phyloP scores from a whole-genome alignment of 1,284 basidiomycete genomes.

The Austroboletus novae-zelandiae region DNA sequence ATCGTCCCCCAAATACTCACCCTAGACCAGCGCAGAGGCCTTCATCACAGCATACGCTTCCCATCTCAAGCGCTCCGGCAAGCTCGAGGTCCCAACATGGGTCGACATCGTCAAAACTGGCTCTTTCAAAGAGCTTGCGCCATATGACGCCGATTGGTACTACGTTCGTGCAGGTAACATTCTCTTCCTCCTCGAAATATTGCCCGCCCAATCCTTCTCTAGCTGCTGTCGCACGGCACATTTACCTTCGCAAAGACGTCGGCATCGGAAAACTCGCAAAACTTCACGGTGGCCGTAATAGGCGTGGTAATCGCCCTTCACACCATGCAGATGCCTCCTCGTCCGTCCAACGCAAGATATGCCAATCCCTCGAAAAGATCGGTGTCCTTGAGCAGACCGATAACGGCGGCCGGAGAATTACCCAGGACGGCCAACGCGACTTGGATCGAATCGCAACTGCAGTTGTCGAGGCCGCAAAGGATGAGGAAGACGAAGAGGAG shows the following conservation, averaged over 20 bases:
- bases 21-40: constrained; percentile 67
- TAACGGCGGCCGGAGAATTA: constrained; percentile 95
- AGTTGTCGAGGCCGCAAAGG: constrained; percentile 85
- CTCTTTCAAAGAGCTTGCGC: constrained; percentile 96
- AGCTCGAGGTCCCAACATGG: constrained; percentile 99
- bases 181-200: constrained; percentile 24
- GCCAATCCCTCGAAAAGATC: constrained; percentile 98
- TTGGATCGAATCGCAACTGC: constrained; percentile 98
- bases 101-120: constrained; percentile 99
- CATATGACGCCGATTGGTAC: constrained; percentile 99
- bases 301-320: constrained; percentile 92
- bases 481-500: constrained; percentile 85
- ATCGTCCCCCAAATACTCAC: not conserved
- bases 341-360: constrained; percentile 86
- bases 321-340: constrained; percentile 91
- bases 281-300: constrained; percentile 95
- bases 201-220: constrained; percentile 1
- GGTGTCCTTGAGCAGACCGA: constrained; percentile 94
- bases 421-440: constrained; percentile 96
- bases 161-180: constrained; percentile 90
- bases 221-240: constrained; percentile 98
- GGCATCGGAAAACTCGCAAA: constrained; percentile 95
- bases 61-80: constrained; percentile 94
- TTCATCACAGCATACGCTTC: constrained; percentile 92
- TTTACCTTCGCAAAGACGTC: constrained; percentile 99